Evolutionary conservation across 805 yeast species (phyloP), one percentile per base, ranked within the genome.

Genomic region (Nakazawaea sp.): DNA sequence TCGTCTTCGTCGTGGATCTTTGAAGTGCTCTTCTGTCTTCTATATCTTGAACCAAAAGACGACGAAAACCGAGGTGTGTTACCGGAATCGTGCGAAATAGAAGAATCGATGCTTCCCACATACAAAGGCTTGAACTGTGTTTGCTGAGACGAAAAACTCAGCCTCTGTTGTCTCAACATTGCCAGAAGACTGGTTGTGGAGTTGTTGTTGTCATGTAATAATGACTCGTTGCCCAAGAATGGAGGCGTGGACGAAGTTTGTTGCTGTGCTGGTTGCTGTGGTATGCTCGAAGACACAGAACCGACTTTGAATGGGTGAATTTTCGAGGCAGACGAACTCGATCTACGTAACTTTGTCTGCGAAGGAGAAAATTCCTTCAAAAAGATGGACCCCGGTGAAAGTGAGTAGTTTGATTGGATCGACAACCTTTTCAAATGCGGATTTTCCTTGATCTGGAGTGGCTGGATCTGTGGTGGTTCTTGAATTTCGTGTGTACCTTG

Each of bases 241-340:
- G n/a, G 62, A 59, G 27, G 59, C 56, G 16, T 62, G 55, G 38
- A 50, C 52, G 5, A 58, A 45, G 4, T 51, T 43, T 16, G 54
- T 29, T 38, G 47, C 15, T 26, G 16, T 6, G 35, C 31, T 20
- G 27, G 27, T 18, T 30, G 62, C 47, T 13, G 66, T 49, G 51
- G 59, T 30, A 46, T 61, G 40, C 49, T 66, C 49, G 45, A 71
- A 13, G 75, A 58, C 23, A 79, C 61, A 0, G 85, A 74, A 0
- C 85, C 83, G 3, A 75, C 72, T 43, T 72, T 76, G 58, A 80
- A 79, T 3, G 83, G 77, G 43, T 75, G 81, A 12, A 75, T 66
- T 4, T 65, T 44, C 38, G 73, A 58, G 5, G 50, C 51, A 4
- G 67, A 58, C 1, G 55, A 48, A 5, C 47, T 32, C 16, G 42